These are phyloP conservation scores for Breynia disticha DNA, from an alignment of 441 rosid species.

Conservation along the genomic window DNA sequence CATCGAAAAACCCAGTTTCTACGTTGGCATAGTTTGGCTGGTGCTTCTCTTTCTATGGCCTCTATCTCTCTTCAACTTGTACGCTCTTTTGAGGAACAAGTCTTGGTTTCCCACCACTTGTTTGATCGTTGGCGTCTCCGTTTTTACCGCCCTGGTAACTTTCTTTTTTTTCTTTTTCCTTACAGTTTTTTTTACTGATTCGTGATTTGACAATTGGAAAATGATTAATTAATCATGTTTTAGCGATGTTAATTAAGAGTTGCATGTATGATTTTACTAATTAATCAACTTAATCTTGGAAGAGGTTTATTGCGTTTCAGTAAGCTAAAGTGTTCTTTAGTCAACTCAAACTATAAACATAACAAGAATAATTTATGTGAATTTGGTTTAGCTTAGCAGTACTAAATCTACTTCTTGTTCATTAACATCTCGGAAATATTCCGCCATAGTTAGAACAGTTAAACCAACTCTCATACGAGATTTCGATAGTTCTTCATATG, in stretches of 20 bases:
- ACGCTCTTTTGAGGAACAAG: constrained; percentile 43
- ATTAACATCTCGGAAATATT: no score
- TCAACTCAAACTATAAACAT: no score
- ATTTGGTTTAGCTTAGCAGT: no score
- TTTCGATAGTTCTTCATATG: no score
- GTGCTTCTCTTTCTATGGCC: constrained; percentile 77
- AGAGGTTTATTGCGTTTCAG: no score
- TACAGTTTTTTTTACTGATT: neutral
- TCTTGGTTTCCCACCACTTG: constrained; percentile 68
- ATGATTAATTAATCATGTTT: neutral
- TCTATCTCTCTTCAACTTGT: constrained; percentile 46
- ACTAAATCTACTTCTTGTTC: no score
- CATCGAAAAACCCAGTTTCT: constrained; percentile 63
- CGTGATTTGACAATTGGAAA: neutral
- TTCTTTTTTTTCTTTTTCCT: neutral
- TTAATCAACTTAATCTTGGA: no score
- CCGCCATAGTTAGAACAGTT: no score
- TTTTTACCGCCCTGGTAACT: constrained; percentile 56
- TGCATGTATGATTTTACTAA: neutral
- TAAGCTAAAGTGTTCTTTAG: no score
- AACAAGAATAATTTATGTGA: no score
- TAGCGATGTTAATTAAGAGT: neutral
- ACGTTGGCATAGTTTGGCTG: constrained; percentile 57
- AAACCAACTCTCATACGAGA: no score
- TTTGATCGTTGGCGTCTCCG: constrained; percentile 61